Evolutionary conservation across 140 eudicot genomes (phyloP), one percentile per base, ranked within the genome.

Genomic region (Bidens hawaiensis): DNA sequence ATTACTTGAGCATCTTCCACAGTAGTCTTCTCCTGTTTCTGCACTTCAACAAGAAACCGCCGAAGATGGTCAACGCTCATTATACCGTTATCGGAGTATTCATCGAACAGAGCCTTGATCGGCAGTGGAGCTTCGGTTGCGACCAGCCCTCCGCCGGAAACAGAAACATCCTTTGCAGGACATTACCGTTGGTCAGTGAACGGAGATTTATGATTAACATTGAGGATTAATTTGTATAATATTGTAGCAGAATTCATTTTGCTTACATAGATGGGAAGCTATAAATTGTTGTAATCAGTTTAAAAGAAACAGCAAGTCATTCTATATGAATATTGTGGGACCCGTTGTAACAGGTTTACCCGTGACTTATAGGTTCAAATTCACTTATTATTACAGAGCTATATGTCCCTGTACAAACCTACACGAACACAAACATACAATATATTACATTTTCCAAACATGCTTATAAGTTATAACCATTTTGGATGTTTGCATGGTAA

Each of bases 101-200:
- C 60, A 0, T 74, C 60, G 61, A 91, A 91, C 23, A 88, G 13
- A n/a, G 69, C 33, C 75, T 74, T 87, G 61, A 91, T 65, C n/a
- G 64, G 79, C 21, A 60, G 65, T 62, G 99, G 96, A 33, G 93
- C n/a, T n/a, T n/a, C 87, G 6, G 93, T 53, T 52, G 88, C 89
- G 31, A 80, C 81, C 3, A 88, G 72, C 88, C 64, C 85, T 69
- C 28, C 96, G 86, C 63, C 88, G 86, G 88, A 89, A 87, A 50
- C 95, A 88, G 76, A 71, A 88, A 67, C 95, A 87, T 10, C 88
- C 93, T 40, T 50, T 73, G 76, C 82, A 91, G 5, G 83, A 72
- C 85, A 77, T 74, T 51, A 51, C 45, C 5, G 26, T 50, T 14
- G 69, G 23, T 43, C 12, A 66, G 41, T 25, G 7, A 15, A 34